Evolutionary conservation across 345 rosid genomes (phyloP).

Genomic region (Citrus trifoliata): DNA sequence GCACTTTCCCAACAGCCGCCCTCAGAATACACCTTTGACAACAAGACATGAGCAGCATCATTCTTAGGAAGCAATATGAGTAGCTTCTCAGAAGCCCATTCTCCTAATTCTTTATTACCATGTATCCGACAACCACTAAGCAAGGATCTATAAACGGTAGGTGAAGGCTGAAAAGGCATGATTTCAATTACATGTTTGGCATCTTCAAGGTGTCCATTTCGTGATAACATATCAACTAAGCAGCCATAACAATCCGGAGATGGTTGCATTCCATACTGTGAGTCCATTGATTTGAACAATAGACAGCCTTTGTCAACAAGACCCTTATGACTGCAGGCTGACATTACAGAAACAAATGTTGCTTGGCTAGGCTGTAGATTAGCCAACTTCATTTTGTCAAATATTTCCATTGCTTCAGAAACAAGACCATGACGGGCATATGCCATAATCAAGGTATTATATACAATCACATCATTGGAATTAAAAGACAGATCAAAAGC

Average conservation of each 20-base stretch:
- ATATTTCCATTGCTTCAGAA: constrained; percentile 32
- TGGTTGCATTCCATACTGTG: constrained; percentile 30
- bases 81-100: constrained; percentile 36
- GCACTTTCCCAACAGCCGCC: constrained; percentile 39
- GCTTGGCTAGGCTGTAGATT: constrained; percentile 32
- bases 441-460: constrained; percentile 40
- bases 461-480: constrained; percentile 27
- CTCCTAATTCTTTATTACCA: constrained; percentile 34
- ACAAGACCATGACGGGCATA: constrained; percentile 39
- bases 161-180: constrained; percentile 40
- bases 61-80: constrained; percentile 31
- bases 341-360: constrained; percentile 39
- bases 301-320: constrained; percentile 32
- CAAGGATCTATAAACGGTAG: constrained; percentile 39
- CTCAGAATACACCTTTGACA: constrained; percentile 34
- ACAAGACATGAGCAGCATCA: constrained; percentile 27
- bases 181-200: constrained; percentile 32
- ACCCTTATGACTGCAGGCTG: constrained; percentile 42
- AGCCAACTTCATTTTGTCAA: constrained; percentile 29
- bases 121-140: constrained; percentile 42
- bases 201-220: constrained; percentile 31
- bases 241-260: constrained; percentile 39
- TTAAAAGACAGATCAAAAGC: constrained; percentile 27
- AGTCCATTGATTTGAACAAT: constrained; percentile 31
- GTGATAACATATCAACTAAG: constrained; percentile 41